These are phyloP conservation scores for Phytopythium oedochilum DNA, from an alignment of 352 stramenopile species.

Conservation along the genomic window DNA sequence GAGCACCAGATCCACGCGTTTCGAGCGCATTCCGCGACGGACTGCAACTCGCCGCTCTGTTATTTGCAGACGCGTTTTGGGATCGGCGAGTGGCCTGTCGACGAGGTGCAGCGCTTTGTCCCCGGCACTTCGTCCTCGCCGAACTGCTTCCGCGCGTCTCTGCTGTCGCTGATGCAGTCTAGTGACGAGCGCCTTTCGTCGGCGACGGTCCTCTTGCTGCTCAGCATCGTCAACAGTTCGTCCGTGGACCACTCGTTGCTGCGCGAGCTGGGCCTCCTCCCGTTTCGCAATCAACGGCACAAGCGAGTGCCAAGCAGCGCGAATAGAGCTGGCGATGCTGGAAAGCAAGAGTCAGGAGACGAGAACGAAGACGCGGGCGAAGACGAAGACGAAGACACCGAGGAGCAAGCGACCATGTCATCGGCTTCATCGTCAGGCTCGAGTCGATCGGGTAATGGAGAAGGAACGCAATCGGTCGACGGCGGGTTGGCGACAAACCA, in stretches of 20 bases:
- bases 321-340: not conserved
- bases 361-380: slow-evolving; percentile 7
- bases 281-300: slow-evolving; percentile 32
- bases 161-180: slow-evolving; percentile 59
- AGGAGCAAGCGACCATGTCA: slow-evolving; percentile 8
- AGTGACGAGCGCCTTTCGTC: slow-evolving; percentile 60
- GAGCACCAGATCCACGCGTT: slow-evolving; percentile 4
- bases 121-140: slow-evolving; percentile 6
- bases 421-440: slow-evolving; percentile 15
- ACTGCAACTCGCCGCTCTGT: slow-evolving; percentile 62
- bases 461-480: not conserved
- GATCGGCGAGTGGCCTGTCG: slow-evolving; percentile 72
- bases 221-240: slow-evolving; percentile 63
- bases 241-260: slow-evolving; percentile 58
- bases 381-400: slow-evolving; percentile 11
- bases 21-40: slow-evolving; percentile 42
- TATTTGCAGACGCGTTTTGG: slow-evolving; percentile 76
- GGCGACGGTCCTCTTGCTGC: slow-evolving; percentile 47
- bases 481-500: not conserved
- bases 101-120: slow-evolving; percentile 63
- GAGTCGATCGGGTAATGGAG: not conserved
- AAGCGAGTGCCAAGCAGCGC: slow-evolving; percentile 5
- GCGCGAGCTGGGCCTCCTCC: slow-evolving; percentile 54
- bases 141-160: slow-evolving; percentile 61
- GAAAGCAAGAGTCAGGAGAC: not conserved